Percentiles rank a stretch among this genome's conserved stretches.
Conservation (phyloP, 257 asterid species). For the Solanum pennellii region DNA sequence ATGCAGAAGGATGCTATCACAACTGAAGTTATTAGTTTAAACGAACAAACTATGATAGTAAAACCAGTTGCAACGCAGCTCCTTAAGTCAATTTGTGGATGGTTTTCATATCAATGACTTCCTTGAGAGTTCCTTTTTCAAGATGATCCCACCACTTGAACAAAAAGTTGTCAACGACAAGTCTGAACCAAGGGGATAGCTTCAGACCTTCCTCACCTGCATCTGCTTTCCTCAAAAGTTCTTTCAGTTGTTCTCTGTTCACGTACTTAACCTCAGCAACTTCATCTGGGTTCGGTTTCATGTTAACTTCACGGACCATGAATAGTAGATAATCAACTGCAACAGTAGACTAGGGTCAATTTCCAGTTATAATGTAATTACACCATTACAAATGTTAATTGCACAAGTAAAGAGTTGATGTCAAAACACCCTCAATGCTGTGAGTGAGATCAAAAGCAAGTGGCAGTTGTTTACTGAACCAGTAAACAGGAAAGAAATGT, state of each 20-base stretch:
- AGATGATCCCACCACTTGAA: neutral
- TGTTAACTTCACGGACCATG: constrained; percentile 63
- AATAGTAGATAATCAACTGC: constrained; percentile 96
- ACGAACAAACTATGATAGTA: neutral
- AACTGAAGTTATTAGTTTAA: neutral
- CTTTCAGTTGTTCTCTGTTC: constrained; percentile 51
- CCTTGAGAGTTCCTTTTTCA: constrained; percentile 1
- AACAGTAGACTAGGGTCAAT: neutral
- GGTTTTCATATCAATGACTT: constrained; percentile 63
- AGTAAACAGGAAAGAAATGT: neutral
- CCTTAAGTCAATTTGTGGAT: constrained; percentile 55
- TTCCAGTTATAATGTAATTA: neutral
- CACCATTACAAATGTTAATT: neutral
- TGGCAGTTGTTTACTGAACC: neutral
- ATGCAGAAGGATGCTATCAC: neutral
- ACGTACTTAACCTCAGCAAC: constrained; percentile 64
- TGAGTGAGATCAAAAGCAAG: neutral
- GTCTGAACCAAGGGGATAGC: constrained; percentile 91
- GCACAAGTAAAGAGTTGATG: neutral
- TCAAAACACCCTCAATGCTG: neutral
- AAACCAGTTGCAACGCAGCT: neutral
- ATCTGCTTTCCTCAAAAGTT: constrained; percentile 71
- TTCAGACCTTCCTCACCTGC: constrained; percentile 71
- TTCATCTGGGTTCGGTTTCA: constrained; percentile 85
- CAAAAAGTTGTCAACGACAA: constrained; percentile 57